phyloP scores from a whole-genome alignment of 768 basidiomycete species.

The Leccinellum luteum region DNA sequence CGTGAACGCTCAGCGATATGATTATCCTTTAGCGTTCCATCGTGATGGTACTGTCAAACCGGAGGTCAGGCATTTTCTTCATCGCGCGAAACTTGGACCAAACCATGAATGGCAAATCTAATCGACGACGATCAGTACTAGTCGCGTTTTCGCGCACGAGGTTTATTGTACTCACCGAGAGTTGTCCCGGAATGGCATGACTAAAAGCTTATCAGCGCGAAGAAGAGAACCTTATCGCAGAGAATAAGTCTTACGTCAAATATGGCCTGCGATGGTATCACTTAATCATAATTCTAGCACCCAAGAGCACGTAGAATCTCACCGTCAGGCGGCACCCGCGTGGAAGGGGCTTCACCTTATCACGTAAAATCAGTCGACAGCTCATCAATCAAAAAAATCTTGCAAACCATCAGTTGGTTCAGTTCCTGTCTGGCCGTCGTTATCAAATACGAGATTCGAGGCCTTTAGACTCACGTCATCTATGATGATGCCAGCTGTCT shows the following conservation, averaged over 20 bases:
- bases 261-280: conserved; percentile 30
- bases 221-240: not conserved
- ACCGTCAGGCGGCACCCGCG: conserved; percentile 65
- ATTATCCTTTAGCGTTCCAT: conserved; percentile 49
- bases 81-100: not conserved
- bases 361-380: not conserved
- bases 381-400: not conserved
- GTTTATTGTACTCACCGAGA: conserved; percentile 31
- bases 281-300: not conserved
- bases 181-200: conserved; percentile 52
- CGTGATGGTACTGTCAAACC: conserved; percentile 51
- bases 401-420: conserved; percentile 41
- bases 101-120: conserved; percentile 31
- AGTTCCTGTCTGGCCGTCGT: conserved; percentile 30
- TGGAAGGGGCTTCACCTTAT: conserved; percentile 52
- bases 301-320: conserved; percentile 5
- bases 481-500: conserved; percentile 70
- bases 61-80: not conserved
- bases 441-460: not conserved
- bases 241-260: conserved; percentile 43
- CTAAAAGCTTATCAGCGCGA: conserved; percentile 19
- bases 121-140: not conserved
- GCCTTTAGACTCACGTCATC: conserved; percentile 57
- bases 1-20: conserved; percentile 36
- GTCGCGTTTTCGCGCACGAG: not conserved